Base-by-base conservation (phyloP, 2,329 filamentous ascomycete species). In the Beauveria scarabaeidicola region DNA sequence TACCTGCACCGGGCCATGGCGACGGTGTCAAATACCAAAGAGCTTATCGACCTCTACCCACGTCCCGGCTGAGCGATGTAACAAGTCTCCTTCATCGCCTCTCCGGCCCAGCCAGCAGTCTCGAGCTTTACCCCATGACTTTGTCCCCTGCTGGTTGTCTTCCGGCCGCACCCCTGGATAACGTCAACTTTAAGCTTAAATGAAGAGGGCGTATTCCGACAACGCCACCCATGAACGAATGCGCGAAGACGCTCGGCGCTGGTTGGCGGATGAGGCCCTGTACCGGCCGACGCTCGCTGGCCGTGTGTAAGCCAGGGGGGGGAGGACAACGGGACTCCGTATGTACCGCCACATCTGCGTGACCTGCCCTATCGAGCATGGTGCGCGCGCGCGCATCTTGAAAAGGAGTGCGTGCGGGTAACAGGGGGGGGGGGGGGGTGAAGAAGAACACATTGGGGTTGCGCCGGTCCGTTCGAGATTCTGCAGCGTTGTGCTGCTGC, bases 291-390 rank as follows among this genome's bases (percentile, higher is more conserved):
- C 27, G 27, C 27, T 29, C 27, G 27, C 27, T 29, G 27, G 27
- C 27, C 27, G 27, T 29, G 27, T 51, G 25, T 47, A 23, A 47
- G 44, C 17, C 48, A 23, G 48, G 29, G 29, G 10, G 27, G n/a
- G 7, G 47, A 21, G n/a, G 29, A 23, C 48, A 29, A 29, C 27
- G 29, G n/a, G 10, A 32, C 48, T 21, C 9, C n/a, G n/a, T 9
- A 32, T 29, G 9, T 29, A 29, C 27, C n/a, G 21, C 36, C 29
- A n/a, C 48, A 36, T 36, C 29, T 51, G 19, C 11, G 2, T 29
- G 40, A 54, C 52, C 52, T 54, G 25, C 52, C 52, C n/a, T 21
- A 54, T 54, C 25, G 40, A 54, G 52, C 52, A 54, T 44, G 52
- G 52, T 11, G 50, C 13, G 6, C 11, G 19, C 19, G 32, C 32